phyloP scores from a whole-genome alignment of 202 grass and related monocot species.

The Eragrostis tef region DNA sequence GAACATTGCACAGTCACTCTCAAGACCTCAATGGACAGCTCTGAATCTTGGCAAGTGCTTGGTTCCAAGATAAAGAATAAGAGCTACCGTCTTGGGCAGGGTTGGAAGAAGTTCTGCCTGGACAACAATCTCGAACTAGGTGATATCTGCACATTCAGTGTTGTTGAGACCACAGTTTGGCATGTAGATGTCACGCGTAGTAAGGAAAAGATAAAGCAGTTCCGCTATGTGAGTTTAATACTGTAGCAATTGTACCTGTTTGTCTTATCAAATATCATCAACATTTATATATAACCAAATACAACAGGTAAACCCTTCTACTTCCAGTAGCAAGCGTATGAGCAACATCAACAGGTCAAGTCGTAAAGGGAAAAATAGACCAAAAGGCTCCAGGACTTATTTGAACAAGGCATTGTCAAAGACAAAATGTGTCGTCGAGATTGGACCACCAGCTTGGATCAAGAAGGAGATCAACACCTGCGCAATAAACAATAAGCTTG shows the following conservation, averaged over 20 bases:
- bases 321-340: too few relatives aligned
- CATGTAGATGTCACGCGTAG: not conserved
- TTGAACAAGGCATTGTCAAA: not conserved
- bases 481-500: not conserved
- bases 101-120: conserved; percentile 31
- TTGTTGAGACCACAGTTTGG: conserved; percentile 20
- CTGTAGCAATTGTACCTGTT: too few relatives aligned
- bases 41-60: not conserved
- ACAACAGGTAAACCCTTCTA: too few relatives aligned
- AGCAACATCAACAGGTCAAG: too few relatives aligned
- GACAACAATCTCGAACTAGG: conserved; percentile 28
- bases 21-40: not conserved
- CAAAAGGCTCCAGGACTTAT: too few relatives aligned
- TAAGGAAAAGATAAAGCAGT: not conserved
- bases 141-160: conserved; percentile 31
- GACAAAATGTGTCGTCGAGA: not conserved
- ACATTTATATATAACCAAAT: too few relatives aligned
- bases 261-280: too few relatives aligned
- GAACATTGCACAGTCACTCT: not conserved
- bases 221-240: too few relatives aligned
- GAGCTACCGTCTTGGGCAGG: not conserved
- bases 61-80: not conserved
- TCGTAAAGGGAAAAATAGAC: too few relatives aligned
- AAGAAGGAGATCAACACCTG: not conserved
- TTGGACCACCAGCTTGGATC: not conserved